phyloP scores from a whole-genome alignment of 176 grass and related monocot species.

The Raddia guianensis region DNA sequence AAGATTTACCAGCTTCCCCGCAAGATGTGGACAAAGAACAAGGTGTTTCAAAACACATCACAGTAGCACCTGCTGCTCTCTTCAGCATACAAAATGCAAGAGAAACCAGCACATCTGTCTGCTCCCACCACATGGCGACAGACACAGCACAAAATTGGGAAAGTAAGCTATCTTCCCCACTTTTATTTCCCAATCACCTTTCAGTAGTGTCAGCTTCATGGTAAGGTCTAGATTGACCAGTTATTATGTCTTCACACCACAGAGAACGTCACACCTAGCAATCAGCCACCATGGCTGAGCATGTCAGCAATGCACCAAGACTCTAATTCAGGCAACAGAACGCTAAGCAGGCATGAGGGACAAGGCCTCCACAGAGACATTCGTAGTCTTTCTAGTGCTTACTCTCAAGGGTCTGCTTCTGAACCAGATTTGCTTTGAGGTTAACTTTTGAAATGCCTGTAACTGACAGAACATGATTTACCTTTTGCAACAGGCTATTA shows the following conservation, averaged over 20 bases:
- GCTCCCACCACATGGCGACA: conserved; percentile 27
- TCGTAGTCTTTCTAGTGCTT: conserved; percentile 55
- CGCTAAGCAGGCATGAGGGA: conserved; percentile 38
- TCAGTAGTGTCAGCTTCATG: neutral
- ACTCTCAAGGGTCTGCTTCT: conserved; percentile 64
- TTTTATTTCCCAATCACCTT: neutral
- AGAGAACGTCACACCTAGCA: conserved; percentile 39
- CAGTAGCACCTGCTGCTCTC: conserved; percentile 34
- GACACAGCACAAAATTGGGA: conserved; percentile 25
- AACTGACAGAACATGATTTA: conserved; percentile 9
- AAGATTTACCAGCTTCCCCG: conserved; percentile 46
- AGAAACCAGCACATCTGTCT: conserved; percentile 22
- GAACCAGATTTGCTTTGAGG: neutral
- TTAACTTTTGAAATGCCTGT: neutral
- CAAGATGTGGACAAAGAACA: conserved; percentile 56
- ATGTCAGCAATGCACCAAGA: conserved; percentile 41
- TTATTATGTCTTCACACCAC: conserved; percentile 27
- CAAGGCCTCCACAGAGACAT: conserved; percentile 25
- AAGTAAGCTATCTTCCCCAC: conserved; percentile 24
- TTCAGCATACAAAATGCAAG: conserved; percentile 33
- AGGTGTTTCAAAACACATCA: conserved; percentile 27
- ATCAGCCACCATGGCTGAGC: conserved; percentile 50
- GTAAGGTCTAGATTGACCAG: conserved; percentile 17
- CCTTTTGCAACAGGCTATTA: conserved; percentile 48
- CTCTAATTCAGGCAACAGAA: conserved; percentile 29